phyloP scores from a whole-genome alignment of 2,329 filamentous ascomycete species.

The Colletotrichum noveboracense region DNA sequence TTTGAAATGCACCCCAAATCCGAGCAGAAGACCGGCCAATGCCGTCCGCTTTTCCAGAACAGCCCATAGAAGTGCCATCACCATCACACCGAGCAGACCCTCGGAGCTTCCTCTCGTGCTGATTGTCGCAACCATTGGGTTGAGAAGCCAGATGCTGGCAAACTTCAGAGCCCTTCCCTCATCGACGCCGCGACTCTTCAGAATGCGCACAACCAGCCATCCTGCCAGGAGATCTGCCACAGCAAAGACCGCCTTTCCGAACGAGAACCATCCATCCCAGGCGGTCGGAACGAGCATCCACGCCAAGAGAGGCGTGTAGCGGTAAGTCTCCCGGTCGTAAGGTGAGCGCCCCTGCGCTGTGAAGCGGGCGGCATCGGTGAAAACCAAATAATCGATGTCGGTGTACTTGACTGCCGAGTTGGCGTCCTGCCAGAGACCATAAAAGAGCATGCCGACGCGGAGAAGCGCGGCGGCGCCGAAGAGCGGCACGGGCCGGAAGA shows the following conservation, averaged over 20 bases:
- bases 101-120: constrained; percentile 95
- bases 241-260: constrained; percentile 88
- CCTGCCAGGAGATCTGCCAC: constrained; percentile 83
- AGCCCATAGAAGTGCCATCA: constrained; percentile 84
- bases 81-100: constrained; percentile 84
- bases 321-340: constrained; percentile 91
- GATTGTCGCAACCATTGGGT: constrained; percentile 98
- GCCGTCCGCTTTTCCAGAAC: constrained; percentile 66
- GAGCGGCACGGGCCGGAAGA: constrained; percentile 48
- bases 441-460: constrained; percentile 77
- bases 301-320: constrained; percentile 92
- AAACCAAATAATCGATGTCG: constrained; percentile 98
- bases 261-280: constrained; percentile 72
- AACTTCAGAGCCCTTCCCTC: constrained; percentile 70
- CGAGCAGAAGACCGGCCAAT: constrained; percentile 77
- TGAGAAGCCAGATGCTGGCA: constrained; percentile 89
- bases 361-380: constrained; percentile 91
- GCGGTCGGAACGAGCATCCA: constrained; percentile 89
- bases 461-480: constrained; percentile 66
- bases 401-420: constrained; percentile 95
- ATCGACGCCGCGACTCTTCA: constrained; percentile 49
- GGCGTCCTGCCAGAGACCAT: constrained; percentile 92
- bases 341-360: constrained; percentile 72
- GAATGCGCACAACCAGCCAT: constrained; percentile 67
- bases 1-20: constrained; percentile 92